Conservation (phyloP, 2,329 filamentous ascomycete species). For the Polytolypa hystricis region DNA sequence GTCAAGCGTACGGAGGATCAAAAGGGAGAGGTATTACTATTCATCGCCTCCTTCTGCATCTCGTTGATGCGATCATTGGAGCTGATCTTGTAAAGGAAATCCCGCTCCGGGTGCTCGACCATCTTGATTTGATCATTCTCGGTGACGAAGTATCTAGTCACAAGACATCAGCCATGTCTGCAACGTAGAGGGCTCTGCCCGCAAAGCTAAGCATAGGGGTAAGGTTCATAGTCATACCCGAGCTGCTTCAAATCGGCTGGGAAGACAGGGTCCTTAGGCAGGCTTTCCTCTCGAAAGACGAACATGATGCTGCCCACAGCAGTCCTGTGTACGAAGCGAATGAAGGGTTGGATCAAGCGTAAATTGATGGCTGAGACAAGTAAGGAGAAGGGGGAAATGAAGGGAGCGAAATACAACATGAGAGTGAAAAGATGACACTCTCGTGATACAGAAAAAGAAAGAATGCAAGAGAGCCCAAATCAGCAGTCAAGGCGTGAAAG, state of each 20-base stretch:
- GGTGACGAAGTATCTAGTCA: slow-evolving; percentile 64
- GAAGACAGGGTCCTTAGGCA: slow-evolving; percentile 61
- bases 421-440: not conserved
- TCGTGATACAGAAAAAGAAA: slow-evolving; percentile 1
- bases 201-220: not conserved
- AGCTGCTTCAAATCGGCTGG: slow-evolving; percentile 55
- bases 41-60: slow-evolving; percentile 61
- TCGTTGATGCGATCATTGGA: slow-evolving; percentile 69
- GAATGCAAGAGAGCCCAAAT: slow-evolving; percentile 3
- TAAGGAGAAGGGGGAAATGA: slow-evolving; percentile 1
- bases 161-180: not conserved
- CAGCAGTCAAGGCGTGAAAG: too few species aligned
- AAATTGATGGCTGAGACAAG: too few species aligned
- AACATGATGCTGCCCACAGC: slow-evolving; percentile 51
- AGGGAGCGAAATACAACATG: not conserved
- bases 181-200: not conserved
- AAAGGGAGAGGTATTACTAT: slow-evolving; percentile 40
- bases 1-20: not conserved
- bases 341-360: not conserved
- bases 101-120: slow-evolving; percentile 54
- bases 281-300: slow-evolving; percentile 53
- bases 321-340: not conserved
- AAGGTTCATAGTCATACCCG: slow-evolving; percentile 43
- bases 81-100: slow-evolving; percentile 64
- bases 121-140: slow-evolving; percentile 62